phyloP scores from a whole-genome alignment of 441 rosid genomes.

The Adansonia grandidieri region DNA sequence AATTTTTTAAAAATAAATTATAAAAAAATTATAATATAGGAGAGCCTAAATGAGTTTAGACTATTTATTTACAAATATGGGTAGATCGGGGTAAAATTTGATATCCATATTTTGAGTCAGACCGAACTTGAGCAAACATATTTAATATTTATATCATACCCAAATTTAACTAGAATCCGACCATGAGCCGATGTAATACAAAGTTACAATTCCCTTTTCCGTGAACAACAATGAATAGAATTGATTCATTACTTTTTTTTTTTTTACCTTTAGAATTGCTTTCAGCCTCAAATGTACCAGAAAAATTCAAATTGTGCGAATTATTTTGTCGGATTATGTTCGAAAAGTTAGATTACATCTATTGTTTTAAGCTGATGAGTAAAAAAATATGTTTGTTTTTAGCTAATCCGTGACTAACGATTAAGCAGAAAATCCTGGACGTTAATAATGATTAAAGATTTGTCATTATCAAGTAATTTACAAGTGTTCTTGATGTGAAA shows the following conservation, averaged over 20 bases:
- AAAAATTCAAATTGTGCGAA: background rate
- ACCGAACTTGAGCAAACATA: too few relatives aligned
- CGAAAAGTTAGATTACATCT: background rate
- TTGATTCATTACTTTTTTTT: background rate
- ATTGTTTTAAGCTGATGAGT: background rate
- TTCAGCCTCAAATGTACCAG: background rate
- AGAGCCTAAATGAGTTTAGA: too few relatives aligned
- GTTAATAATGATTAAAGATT: too few relatives aligned
- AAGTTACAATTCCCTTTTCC: background rate
- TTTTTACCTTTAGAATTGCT: background rate
- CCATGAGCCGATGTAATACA: background rate
- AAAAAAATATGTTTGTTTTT: too few relatives aligned
- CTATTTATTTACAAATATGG: too few relatives aligned
- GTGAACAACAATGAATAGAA: background rate
- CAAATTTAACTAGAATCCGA: too few relatives aligned
- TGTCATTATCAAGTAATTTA: too few relatives aligned
- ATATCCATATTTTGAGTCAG: too few relatives aligned
- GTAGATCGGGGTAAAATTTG: too few relatives aligned
- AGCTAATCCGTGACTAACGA: background rate
- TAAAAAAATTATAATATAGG: too few relatives aligned
- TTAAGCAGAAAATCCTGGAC: background rate
- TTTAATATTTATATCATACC: too few relatives aligned
- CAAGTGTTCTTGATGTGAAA: background rate
- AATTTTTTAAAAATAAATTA: too few relatives aligned
- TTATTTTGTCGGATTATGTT: background rate